Evolutionary conservation across 1,284 basidiomycete genomes (phyloP).

Genomic region (Earliella scabrosa): DNA sequence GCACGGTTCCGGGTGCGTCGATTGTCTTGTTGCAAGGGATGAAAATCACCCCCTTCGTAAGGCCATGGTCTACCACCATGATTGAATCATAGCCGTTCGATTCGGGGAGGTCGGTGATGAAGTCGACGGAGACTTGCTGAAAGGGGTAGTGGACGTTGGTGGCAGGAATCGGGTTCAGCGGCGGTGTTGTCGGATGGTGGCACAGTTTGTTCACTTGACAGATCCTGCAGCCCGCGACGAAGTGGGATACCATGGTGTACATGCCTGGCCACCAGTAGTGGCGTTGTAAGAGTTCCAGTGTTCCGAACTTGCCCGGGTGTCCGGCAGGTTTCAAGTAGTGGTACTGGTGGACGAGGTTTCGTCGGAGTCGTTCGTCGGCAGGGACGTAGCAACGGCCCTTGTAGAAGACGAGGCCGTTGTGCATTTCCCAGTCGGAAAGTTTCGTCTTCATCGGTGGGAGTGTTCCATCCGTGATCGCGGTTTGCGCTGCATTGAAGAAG

Average conservation of each 20-base stretch:
- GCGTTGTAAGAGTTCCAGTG: no score
- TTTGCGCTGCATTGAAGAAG: no score
- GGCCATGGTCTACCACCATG: conserved; percentile 38
- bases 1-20: background rate
- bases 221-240: conserved; percentile 40
- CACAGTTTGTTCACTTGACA: conserved; percentile 43
- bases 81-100: conserved; percentile 40
- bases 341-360: no score
- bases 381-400: no score
- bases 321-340: no score
- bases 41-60: conserved; percentile 36
- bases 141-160: background rate
- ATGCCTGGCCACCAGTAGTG: conserved; percentile 42
- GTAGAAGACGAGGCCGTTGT: no score
- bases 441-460: no score
- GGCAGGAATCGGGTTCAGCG: conserved; percentile 1
- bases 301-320: no score
- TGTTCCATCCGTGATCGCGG: no score
- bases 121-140: conserved; percentile 35
- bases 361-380: no score
- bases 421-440: no score
- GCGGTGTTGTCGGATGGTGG: conserved; percentile 5
- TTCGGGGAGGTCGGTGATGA: conserved; percentile 41
- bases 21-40: conserved; percentile 31
- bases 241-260: conserved; percentile 29